Evolutionary conservation across 1,284 basidiomycete genomes (phyloP), one percentile per base, ranked within the genome.

Genomic region (Tilletia caries): DNA sequence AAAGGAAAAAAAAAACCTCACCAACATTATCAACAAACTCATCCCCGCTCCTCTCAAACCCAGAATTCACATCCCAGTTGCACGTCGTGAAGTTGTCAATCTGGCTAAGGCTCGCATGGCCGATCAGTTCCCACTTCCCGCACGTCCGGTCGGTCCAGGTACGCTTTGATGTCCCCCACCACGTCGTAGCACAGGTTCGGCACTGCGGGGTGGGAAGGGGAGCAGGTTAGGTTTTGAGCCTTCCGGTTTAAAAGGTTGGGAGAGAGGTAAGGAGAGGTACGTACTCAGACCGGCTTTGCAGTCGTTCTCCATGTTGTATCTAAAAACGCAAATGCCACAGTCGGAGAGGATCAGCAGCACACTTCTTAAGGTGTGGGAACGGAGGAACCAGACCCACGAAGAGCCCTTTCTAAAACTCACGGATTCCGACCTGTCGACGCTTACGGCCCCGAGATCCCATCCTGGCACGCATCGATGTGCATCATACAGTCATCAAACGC

Each of bases 91-190:
- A 76, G n/a, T 74, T 71, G 32, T 76, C 76, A 13, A 77, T 75
- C 70, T 76, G 67, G 15, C 70, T 69, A 34, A 66, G 67, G 18
- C 72, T 68, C 25, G 74, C 75, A 0, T 75, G 78, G 29, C 79
- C 79, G 2, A 80, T 52, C 2, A 80, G 66, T 13, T 67, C n/a
- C n/a, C n/a, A n/a, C n/a, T n/a, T n/a, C 46, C 6, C 79, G 66
- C 29, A 80, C 79, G 69, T 80, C 79, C 23, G 75, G 73, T 3
- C 79, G 62, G 50, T 80, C 77, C 12, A 80, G 65, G 58, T 80
- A 80, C 65, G 52, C 67, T n/a, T 70, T 60, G 37, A 80, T 80
- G 65, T 78, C 75, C 3, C 70, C 73, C 13, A 75, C 73, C 12
- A 77, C 70, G 29, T 65, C 66, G 70, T 79, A 79, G 70, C 77